These are phyloP conservation scores for Biscogniauxia mediterranea DNA, from an alignment of 2,329 filamentous ascomycete species.

Conservation along the genomic window DNA sequence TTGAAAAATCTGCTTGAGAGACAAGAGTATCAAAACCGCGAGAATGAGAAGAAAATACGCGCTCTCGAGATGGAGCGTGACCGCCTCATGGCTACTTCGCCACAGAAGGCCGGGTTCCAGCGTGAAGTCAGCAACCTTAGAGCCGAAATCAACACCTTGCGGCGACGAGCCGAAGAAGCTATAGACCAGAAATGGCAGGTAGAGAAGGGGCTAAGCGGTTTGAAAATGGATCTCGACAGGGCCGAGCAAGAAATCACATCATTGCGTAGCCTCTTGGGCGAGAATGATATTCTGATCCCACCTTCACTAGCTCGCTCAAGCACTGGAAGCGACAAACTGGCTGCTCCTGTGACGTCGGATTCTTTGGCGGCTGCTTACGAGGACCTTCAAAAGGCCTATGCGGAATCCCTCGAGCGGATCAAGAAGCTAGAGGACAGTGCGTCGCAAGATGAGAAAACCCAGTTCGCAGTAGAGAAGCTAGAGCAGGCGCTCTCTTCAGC, in stretches of 20 bases:
- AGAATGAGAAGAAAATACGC: constrained; percentile 78
- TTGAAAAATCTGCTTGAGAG: constrained; percentile 82
- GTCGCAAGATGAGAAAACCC: constrained; percentile 56
- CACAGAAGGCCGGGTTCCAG: constrained; percentile 76
- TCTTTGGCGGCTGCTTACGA: constrained; percentile 72
- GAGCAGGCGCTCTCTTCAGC: constrained; percentile 68
- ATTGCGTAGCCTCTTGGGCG: constrained; percentile 73
- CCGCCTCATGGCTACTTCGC: constrained; percentile 65
- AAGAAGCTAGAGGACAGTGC: constrained; percentile 58
- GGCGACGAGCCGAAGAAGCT: constrained; percentile 87
- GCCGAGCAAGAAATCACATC: constrained; percentile 89
- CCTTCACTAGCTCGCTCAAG: constrained; percentile 53
- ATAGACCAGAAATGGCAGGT: constrained; percentile 95
- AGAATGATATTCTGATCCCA: constrained; percentile 77
- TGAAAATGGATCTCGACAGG: constrained; percentile 96
- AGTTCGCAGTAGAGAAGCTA: constrained; percentile 61
- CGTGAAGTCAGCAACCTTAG: constrained; percentile 77
- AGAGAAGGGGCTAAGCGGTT: constrained; percentile 80
- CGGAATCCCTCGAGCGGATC: constrained; percentile 64
- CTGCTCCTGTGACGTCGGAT: constrained; percentile 60
- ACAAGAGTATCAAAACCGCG: constrained; percentile 79
- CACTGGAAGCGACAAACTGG: constrained; percentile 38
- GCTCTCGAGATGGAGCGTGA: constrained; percentile 77
- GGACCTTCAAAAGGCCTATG: constrained; percentile 71
- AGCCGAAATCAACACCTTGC: constrained; percentile 79